Conservation (phyloP, 148 eudicot species). For the Polygonum maritimum region DNA sequence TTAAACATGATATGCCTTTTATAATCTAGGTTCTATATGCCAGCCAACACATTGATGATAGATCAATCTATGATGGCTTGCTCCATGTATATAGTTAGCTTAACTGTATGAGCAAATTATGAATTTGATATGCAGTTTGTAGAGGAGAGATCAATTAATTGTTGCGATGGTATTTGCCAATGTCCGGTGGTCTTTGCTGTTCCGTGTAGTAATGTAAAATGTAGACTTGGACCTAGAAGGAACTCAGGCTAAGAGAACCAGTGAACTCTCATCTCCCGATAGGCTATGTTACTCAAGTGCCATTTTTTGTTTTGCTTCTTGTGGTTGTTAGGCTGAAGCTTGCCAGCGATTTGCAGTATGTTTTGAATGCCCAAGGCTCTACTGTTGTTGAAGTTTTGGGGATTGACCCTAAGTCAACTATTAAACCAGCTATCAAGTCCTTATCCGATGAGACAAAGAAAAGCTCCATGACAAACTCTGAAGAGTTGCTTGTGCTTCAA, state of each 20-base stretch:
- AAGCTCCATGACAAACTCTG: constrained; percentile 51
- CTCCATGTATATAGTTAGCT: background rate
- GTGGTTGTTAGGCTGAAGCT: constrained; percentile 57
- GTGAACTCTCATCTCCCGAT: background rate
- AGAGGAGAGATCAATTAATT: background rate
- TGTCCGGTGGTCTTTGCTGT: background rate
- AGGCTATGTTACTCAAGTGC: background rate
- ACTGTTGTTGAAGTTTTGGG: constrained; percentile 72
- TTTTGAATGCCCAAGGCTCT: constrained; percentile 54
- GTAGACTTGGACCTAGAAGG: background rate
- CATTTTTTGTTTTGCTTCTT: background rate
- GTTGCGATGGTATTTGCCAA: background rate
- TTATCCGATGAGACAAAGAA: constrained; percentile 58
- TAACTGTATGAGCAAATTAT: background rate
- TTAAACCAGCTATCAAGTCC: constrained; percentile 57
- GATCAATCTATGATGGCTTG: background rate
- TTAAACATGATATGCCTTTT: background rate
- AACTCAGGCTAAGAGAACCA: background rate
- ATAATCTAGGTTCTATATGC: no score
- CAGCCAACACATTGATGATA: no score
- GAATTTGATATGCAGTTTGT: background rate
- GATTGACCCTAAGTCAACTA: constrained; percentile 55
- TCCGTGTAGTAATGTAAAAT: background rate
- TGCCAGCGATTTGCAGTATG: constrained; percentile 59
- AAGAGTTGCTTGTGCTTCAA: constrained; percentile 71